Conservation (phyloP, 129 eudicot species). For the Silybum marianum region DNA sequence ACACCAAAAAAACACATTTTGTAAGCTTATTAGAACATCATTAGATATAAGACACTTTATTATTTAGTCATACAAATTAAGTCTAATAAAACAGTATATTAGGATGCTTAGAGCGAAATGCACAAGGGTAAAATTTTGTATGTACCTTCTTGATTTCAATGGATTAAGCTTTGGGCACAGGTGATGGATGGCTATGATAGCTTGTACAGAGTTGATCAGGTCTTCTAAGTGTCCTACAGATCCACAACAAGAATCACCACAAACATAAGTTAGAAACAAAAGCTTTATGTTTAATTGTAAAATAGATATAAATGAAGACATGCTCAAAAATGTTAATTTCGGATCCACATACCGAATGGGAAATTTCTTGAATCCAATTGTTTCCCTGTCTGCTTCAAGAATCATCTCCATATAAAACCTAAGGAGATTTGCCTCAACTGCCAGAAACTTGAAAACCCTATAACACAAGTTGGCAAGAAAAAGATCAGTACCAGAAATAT, state of each 20-base stretch:
- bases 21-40: too few species aligned
- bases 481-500: neutral
- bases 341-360: slow-evolving; percentile 18
- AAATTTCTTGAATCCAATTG: neutral
- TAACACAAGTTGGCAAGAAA: neutral
- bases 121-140: too few species aligned
- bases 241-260: too few species aligned
- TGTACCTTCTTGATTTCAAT: too few species aligned
- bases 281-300: neutral
- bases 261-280: neutral
- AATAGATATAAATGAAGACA: slow-evolving; percentile 6
- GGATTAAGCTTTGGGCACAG: too few species aligned
- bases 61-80: too few species aligned
- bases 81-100: too few species aligned
- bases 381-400: neutral
- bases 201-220: too few species aligned
- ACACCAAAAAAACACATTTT: too few species aligned
- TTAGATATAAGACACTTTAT: too few species aligned
- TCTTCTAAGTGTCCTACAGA: too few species aligned
- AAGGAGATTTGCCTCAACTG: slow-evolving; percentile 5
- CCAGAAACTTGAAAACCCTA: slow-evolving; percentile 33
- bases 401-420: neutral
- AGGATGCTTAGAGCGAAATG: neutral
- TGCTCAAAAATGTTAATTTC: slow-evolving; percentile 13
- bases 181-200: too few species aligned